A percentile compares a stretch with the other conserved stretches of the same genome.
Conservation (phyloP, 2,329 filamentous ascomycete genomes). For the Nakataea oryzae region DNA sequence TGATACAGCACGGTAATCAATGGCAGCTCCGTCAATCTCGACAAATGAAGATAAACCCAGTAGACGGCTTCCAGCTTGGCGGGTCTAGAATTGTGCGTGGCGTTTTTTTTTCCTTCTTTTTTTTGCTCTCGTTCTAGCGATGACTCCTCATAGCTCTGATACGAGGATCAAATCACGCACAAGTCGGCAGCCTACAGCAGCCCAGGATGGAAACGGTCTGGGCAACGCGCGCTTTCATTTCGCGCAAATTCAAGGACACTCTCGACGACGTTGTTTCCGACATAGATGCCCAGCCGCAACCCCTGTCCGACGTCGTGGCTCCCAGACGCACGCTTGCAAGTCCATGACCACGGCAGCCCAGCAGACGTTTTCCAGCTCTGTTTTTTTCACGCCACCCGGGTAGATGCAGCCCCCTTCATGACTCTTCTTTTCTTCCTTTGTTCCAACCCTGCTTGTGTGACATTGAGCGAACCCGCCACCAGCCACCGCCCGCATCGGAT, state of each 20-base stretch:
- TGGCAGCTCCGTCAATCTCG: neutral
- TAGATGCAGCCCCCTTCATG: neutral
- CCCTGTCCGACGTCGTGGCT: neutral
- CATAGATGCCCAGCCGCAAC: too few relatives aligned
- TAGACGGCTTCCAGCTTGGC: neutral
- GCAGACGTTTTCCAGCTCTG: neutral
- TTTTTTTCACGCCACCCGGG: neutral
- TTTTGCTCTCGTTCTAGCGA: too few relatives aligned
- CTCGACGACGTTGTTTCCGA: too few relatives aligned
- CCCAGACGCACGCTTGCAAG: neutral
- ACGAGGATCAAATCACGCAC: neutral
- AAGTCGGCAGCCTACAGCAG: neutral
- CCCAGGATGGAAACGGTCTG: neutral
- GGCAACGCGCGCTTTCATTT: neutral
- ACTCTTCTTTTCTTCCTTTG: too few relatives aligned
- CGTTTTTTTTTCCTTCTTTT: neutral
- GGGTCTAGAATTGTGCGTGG: neutral
- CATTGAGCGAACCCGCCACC: neutral
- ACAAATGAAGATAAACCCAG: neutral
- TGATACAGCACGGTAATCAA: neutral
- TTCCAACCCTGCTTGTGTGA: neutral
- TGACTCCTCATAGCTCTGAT: neutral
- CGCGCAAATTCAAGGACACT: neutral
- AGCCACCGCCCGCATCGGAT: neutral
- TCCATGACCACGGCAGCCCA: neutral